Conservation (phyloP, 1,284 basidiomycete genomes). For the Sutorius eximius region DNA sequence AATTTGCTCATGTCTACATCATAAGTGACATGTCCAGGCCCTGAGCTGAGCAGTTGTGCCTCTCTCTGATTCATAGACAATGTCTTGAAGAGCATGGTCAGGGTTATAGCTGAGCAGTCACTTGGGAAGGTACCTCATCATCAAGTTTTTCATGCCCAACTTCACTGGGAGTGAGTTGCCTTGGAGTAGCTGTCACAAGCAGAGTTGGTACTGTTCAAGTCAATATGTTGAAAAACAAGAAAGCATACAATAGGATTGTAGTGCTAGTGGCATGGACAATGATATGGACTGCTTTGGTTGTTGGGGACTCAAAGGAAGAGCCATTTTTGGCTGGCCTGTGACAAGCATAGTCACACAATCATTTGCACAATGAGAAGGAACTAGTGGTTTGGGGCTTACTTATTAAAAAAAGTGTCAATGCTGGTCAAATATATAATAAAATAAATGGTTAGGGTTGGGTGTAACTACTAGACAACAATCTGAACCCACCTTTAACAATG, state of each 20-base stretch:
- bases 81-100: constrained; percentile 15
- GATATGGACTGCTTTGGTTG: constrained; percentile 7
- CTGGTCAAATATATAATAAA: constrained; percentile 1
- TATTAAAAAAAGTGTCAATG: background rate
- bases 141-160: constrained; percentile 3
- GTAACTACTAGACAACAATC: background rate
- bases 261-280: background rate
- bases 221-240: background rate
- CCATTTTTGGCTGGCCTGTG: constrained; percentile 6
- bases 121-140: constrained; percentile 14
- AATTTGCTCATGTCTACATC: background rate
- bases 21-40: background rate
- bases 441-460: background rate
- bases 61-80: constrained; percentile 7
- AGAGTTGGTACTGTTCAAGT: background rate
- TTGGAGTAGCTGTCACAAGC: constrained; percentile 19
- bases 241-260: constrained; percentile 17
- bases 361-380: background rate
- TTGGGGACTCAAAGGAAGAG: constrained; percentile 18
- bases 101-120: background rate
- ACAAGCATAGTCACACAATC: background rate
- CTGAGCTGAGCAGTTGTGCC: background rate
- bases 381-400: background rate
- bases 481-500: constrained; percentile 3
- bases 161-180: constrained; percentile 8